phyloP scores from a whole-genome alignment of 345 rosid species.

The Orychophragmus violaceus region DNA sequence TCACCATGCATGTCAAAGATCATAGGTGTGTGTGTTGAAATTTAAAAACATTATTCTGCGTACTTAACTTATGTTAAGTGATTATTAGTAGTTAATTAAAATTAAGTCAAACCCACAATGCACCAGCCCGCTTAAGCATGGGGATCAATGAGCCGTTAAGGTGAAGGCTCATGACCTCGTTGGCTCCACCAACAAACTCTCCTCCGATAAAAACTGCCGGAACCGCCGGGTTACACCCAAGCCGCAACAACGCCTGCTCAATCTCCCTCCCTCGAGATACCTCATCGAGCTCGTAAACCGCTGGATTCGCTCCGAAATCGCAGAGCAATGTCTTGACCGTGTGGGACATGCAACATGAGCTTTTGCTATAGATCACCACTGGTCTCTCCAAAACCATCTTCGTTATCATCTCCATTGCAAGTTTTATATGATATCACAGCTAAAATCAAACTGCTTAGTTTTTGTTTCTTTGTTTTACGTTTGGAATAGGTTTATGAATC shows the following conservation, averaged over 20 bases:
- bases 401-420: slow-evolving; percentile 51
- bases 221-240: slow-evolving; percentile 61
- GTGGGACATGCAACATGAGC: slow-evolving; percentile 76
- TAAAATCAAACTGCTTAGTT: background rate
- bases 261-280: slow-evolving; percentile 60
- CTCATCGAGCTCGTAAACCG: slow-evolving; percentile 67
- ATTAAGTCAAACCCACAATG: slow-evolving; percentile 64
- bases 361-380: slow-evolving; percentile 84
- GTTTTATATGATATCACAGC: background rate
- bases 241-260: slow-evolving; percentile 65
- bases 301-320: slow-evolving; percentile 73
- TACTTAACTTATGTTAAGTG: slow-evolving; percentile 10
- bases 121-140: slow-evolving; percentile 72
- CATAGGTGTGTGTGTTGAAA: slow-evolving; percentile 6
- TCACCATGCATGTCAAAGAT: slow-evolving; percentile 18
- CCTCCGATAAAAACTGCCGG: slow-evolving; percentile 84
- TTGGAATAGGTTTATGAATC: background rate
- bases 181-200: slow-evolving; percentile 76
- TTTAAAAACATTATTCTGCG: background rate
- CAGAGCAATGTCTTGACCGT: slow-evolving; percentile 59
- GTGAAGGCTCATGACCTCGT: slow-evolving; percentile 81
- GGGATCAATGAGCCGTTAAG: slow-evolving; percentile 71
- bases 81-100: background rate
- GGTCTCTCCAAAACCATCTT: slow-evolving; percentile 67
- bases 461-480: background rate